These are phyloP conservation scores for Orbilia blumenaviensis DNA, from an alignment of 2,329 filamentous ascomycete species.

Conservation along the genomic window DNA sequence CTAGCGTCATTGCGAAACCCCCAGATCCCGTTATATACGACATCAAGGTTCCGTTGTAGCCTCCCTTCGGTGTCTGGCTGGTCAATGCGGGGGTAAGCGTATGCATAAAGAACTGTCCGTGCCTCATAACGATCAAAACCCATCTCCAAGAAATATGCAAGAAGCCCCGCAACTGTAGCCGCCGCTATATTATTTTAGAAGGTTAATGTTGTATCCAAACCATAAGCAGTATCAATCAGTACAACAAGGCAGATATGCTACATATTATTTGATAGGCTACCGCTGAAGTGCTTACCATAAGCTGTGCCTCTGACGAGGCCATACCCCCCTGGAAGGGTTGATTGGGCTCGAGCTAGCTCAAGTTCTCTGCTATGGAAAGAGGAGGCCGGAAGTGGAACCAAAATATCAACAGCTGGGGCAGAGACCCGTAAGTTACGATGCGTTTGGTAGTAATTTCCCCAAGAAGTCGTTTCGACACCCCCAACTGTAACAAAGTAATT, in stretches of 20 bases:
- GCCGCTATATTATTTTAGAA: not conserved
- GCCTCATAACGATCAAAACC: not conserved
- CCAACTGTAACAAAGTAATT: not conserved
- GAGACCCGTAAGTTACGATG: not conserved
- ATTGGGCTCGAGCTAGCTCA: not conserved
- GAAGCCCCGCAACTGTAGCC: not conserved
- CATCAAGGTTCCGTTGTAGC: not conserved
- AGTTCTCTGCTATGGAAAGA: not conserved
- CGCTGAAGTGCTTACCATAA: not conserved
- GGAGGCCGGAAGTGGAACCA: not conserved
- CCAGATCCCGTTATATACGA: not conserved
- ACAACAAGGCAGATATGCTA: no score
- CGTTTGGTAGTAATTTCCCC: constrained; percentile 6
- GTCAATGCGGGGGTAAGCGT: not conserved
- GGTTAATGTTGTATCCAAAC: not conserved
- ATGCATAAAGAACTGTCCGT: not conserved
- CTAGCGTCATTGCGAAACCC: not conserved
- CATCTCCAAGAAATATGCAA: not conserved
- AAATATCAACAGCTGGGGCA: constrained; percentile 2
- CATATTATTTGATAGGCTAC: no score
- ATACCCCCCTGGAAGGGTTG: not conserved
- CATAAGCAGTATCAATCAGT: no score
- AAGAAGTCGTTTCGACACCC: not conserved
- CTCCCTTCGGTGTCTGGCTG: not conserved
- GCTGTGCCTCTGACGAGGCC: not conserved